Conservation (phyloP, 306 rosid species). For the Aeschynomene evenia region DNA sequence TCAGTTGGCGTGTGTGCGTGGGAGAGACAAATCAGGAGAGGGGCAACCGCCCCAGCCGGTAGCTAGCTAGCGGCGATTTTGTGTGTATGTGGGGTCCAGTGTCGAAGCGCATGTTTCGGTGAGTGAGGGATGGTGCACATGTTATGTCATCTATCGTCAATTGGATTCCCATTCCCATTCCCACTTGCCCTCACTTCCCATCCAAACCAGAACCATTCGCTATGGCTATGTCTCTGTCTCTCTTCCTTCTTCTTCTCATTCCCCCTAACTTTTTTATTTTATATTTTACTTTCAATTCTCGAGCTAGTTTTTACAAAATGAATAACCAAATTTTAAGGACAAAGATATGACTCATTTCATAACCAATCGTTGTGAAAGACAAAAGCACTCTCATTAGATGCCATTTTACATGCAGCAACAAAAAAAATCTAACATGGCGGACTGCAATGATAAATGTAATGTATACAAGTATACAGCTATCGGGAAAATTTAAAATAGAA, state of each 20-base stretch:
- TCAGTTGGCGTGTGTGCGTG: not conserved
- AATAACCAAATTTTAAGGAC: too few species aligned
- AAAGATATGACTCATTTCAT: too few species aligned
- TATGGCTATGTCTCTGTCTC: not conserved
- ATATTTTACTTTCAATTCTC: too few species aligned
- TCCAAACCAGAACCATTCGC: not conserved
- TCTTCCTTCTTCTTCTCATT: not conserved
- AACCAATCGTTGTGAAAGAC: not conserved
- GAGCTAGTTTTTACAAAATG: too few species aligned
- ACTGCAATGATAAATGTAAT: not conserved
- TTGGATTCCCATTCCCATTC: not conserved
- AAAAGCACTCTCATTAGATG: not conserved
- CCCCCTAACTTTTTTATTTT: too few species aligned
- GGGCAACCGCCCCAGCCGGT: constrained; percentile 45
- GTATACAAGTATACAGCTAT: not conserved
- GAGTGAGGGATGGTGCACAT: too few species aligned
- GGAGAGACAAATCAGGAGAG: constrained; percentile 35
- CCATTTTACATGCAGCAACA: constrained; percentile 8
- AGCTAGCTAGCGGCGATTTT: not conserved
- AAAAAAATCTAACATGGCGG: not conserved
- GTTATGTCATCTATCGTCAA: too few species aligned
- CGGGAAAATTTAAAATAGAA: not conserved
- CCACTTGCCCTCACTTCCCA: not conserved
- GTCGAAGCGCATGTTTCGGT: constrained; percentile 27
- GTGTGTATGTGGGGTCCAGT: constrained; percentile 36